These are phyloP conservation scores for Agarophyton chilense DNA, from an alignment of 23 red algal species.

Conservation along the genomic window DNA sequence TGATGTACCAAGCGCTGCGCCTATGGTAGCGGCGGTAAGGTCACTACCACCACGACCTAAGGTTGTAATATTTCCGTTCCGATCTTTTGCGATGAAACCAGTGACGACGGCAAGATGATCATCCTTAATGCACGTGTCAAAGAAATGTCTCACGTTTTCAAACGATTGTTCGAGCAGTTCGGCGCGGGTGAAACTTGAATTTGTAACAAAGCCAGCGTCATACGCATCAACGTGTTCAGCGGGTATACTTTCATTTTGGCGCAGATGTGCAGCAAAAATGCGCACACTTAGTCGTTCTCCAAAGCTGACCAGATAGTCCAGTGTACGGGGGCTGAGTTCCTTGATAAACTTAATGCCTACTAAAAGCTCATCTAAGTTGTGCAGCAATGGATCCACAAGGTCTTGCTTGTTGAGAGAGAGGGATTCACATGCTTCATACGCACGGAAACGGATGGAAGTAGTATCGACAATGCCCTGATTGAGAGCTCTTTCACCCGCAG, in stretches of 20 bases:
- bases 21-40: slow-evolving; percentile 86
- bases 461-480: slow-evolving; percentile 89
- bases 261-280: slow-evolving; percentile 94
- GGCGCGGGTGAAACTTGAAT: slow-evolving; percentile 90
- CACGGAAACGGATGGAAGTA: slow-evolving; percentile 76
- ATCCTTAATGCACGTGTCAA: slow-evolving; percentile 53
- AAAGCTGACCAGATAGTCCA: slow-evolving; percentile 93
- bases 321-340: slow-evolving; percentile 89
- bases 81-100: slow-evolving; percentile 97
- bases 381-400: slow-evolving; percentile 92
- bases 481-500: slow-evolving; percentile 76
- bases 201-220: slow-evolving; percentile 87
- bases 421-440: slow-evolving; percentile 90
- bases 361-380: slow-evolving; percentile 94
- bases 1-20: slow-evolving; percentile 78
- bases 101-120: slow-evolving; percentile 89
- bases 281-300: slow-evolving; percentile 91
- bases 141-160: slow-evolving; percentile 54
- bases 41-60: slow-evolving; percentile 93
- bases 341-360: slow-evolving; percentile 97
- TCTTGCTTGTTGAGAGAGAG: slow-evolving; percentile 83
- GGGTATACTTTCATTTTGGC: slow-evolving; percentile 77
- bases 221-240: slow-evolving; percentile 85
- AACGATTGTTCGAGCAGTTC: slow-evolving; percentile 79
- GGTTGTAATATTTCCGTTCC: slow-evolving; percentile 87